Base-by-base conservation (phyloP, 169 alveolate species). In the Babesia divergens region DNA sequence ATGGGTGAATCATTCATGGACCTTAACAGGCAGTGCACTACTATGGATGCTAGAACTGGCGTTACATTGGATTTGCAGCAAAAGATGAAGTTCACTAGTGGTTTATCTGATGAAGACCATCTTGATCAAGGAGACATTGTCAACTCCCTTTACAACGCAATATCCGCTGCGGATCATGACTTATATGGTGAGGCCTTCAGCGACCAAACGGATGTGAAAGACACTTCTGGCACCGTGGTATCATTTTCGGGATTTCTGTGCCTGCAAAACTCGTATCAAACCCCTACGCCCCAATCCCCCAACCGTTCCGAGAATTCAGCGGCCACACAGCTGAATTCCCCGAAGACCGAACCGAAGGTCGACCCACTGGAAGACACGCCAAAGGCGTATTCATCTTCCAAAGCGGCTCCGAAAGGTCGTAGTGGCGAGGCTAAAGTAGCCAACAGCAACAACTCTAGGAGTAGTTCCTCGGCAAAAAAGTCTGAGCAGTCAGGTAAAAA, bases 21-120 rank as follows among this genome's bases (percentile, higher is more conserved):
- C 13, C 64, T 44, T 24, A 50, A 40, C 6, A 38, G 62, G 24
- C 54, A 44, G 20, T 26, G 8, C 8, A 31, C 53, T 31, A 32
- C 59, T 0, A 62, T 26, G 20, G 60, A 62, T 6, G 72, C 62
- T 1, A 14, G 72, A 2, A 62, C 72, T 20, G 72, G 72, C 37
- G 59, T 62, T 29, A 62, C 72, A 1, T 20, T 62, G 72, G 72
- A 62, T 16, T 18, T 62, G 72, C 60, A 62, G 37, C 59, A 29
- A 11, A 62, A 62, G 49, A 62, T 62, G 72, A 22, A 44, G 9
- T n/a, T 62, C 31, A 42, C 42, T 2, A 34, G 50, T 5, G 34
- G 29, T 47, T 35, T 14, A 9, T 6, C 32, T 31, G 72, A 62
- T 26, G 72, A 62, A n/a, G 46, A 28, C 38, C 24, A 18, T 24